Evolutionary conservation across 192 early-diverging fungal species (phyloP), one percentile per base, ranked within the genome.

Genomic region (Mortierella hygrophila): DNA sequence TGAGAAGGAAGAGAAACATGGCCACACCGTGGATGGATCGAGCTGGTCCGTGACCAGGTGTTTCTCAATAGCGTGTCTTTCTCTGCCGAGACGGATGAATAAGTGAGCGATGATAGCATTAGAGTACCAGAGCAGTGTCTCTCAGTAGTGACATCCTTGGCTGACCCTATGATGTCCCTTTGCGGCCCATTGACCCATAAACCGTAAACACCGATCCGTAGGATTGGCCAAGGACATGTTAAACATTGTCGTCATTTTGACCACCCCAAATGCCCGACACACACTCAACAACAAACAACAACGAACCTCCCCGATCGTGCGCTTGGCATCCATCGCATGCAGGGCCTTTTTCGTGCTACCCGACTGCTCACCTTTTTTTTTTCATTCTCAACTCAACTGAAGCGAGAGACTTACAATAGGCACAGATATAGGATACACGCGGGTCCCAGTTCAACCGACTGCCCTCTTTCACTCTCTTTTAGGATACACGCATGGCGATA

Each of bases 261-360:
- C 49, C 18, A 21, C 2, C 16, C 49, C 49, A 52, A 21, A 52
- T 52, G 49, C 49, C 49, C 49, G 49, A 52, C 49, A 52, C 49
- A 18, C 49, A 52, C 42, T 0, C 44, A 46, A 46, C 20, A 52
- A 52, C 49, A 52, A 52, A 20, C 20, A 52, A 52, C 49, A 52
- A 52, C 16, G 18, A 52, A 18, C 4, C 18, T 52, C 5, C 49
- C 18, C 49, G 49, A 52, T 57, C n/a, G n/a, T 23, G n/a, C 55
- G 55, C 60, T 65, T 65, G 60, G 60, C 38, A 40, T 40, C 60
- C 38, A 40, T 2, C 60, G 60, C 60, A 65, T 65, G 60, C 60
- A 65, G 60, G 60, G 60, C 60, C 60, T 65, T 65, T 29, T 65
- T 65, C 60, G 60, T 65, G 60, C 60, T 65, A 65, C 60, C 60